Base-by-base conservation (phyloP, 148 eudicot species). In the Fagopyrum tataricum region DNA sequence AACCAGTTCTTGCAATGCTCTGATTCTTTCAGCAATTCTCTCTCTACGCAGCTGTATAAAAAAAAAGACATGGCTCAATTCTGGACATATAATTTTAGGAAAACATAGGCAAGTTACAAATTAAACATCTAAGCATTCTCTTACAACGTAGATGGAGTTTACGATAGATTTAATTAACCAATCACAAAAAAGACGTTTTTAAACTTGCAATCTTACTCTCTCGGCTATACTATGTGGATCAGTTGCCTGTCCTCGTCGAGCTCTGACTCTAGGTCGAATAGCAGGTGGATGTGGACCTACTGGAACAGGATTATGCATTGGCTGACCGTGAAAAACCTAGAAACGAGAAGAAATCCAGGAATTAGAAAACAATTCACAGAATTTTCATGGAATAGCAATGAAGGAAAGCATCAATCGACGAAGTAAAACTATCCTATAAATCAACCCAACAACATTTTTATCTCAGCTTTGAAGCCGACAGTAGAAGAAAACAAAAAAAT, bases 171-270 rank as follows among this genome's bases (percentile, higher is more conserved):
- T 17, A 52, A 4, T 21, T 7, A 52, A n/a, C 53, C 21, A 21
- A 41, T 12, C 18, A 66, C 42, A 66, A 11, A 39, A 40, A 7
- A 66, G n/a, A 66, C n/a, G 43, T 11, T 7, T 66, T 37, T 1
- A 37, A n/a, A 39, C 39, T 47, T 15, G 62, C 73, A 73, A 9
- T n/a, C 85, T 79, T 85, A 89, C 94, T 85, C 94, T 80, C 76
- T 89, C 94, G 49, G 94, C 94, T 74, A 89, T 89, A 83, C 94
- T 89, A 76, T 89, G 94, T 44, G 94, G 94, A 79, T 89, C 94
- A 44, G 94, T 89, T 18, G 94, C 94, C 82, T 89, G 94, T 46
- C 94, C 94, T 84, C 94, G 82, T 74, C 89, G 81, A 12, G 91
- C 94, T 73, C 94, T 79, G 46, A 87, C 89, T 73, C 94, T 87